Conservation (phyloP, 108 stramenopile species). For the Bacterosira constricta region DNA sequence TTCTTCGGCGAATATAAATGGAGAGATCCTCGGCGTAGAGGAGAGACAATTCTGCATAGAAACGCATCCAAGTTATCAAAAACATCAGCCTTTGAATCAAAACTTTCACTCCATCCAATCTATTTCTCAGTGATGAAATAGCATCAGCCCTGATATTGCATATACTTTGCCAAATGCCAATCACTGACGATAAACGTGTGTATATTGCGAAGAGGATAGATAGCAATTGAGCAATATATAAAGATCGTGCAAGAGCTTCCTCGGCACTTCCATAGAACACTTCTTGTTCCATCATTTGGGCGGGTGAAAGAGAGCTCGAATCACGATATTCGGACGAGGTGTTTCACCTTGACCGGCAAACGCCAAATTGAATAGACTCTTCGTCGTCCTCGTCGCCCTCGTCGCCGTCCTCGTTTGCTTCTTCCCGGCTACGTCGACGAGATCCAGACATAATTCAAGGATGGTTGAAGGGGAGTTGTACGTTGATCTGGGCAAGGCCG, state of each 20-base stretch:
- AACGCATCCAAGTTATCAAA: background rate
- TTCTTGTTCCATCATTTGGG: background rate
- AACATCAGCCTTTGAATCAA: background rate
- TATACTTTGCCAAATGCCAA: background rate
- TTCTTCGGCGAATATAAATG: background rate
- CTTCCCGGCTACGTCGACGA: too few relatives aligned
- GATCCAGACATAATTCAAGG: too few relatives aligned
- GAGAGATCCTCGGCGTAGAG: slow-evolving; percentile 1
- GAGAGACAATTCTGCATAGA: background rate
- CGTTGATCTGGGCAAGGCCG: too few relatives aligned
- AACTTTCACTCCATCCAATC: background rate
- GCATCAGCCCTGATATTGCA: background rate
- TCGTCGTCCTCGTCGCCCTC: too few relatives aligned
- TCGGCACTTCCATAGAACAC: background rate
- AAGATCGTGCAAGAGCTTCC: background rate
- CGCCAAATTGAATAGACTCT: too few relatives aligned
- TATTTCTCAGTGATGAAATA: background rate
- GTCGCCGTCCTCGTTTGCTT: too few relatives aligned
- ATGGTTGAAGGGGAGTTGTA: too few relatives aligned
- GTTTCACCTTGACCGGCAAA: background rate
- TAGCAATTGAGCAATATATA: background rate
- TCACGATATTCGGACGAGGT: background rate
- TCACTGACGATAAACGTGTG: background rate
- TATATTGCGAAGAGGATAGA: background rate
- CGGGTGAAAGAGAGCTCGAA: background rate